Evolutionary conservation across 2,329 filamentous ascomycete genomes (phyloP), one percentile per base, ranked within the genome.

Genomic region (Blumeria hordei): DNA sequence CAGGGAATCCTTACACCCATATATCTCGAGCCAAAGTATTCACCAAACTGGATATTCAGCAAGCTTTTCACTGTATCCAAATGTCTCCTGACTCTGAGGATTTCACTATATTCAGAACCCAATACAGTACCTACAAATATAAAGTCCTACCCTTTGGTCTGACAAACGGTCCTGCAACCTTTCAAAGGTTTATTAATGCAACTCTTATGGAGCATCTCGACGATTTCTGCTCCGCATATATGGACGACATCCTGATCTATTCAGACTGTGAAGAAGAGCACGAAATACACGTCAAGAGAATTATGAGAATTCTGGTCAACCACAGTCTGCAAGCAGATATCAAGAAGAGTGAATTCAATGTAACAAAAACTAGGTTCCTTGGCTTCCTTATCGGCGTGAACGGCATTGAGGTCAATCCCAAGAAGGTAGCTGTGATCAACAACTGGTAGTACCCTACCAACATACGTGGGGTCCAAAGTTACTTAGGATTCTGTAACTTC

Each of bases 201-300:
- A 28, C 4, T 18, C 33, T 55, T 5, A 16, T 32, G 6, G 21
- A 51, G 35, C 53, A 39, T 32, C 41, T 57, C 35, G 32, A 57
- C 37, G 10, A 43, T 6, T 51, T 52, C 47, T 55, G 34, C 28
- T 45, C 36, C 1, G 39, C 21, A 28, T 2, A 28, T 28, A 28
- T 28, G 21, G 21, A 28, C 21, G 21, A 28, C 21, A 28, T 57
- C 34, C 32, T 57, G 6, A 57, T 57, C 16, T 57, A 55, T 34
- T 57, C 37, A 16, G 37, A 41, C n/a, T 12, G n/a, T 41, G n/a
- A 12, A 16, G n/a, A 12, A 18, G 54, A 12, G 6, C 51, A 16
- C 50, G 51, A 41, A 39, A 55, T 3, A 16, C 53, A 33, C 4
- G 33, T 39, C 9, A 33, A 16, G 51, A 54, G 9, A 18, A 43